Base-by-base conservation (phyloP, 305 asterid species). In the Fraxinus dipetala region DNA sequence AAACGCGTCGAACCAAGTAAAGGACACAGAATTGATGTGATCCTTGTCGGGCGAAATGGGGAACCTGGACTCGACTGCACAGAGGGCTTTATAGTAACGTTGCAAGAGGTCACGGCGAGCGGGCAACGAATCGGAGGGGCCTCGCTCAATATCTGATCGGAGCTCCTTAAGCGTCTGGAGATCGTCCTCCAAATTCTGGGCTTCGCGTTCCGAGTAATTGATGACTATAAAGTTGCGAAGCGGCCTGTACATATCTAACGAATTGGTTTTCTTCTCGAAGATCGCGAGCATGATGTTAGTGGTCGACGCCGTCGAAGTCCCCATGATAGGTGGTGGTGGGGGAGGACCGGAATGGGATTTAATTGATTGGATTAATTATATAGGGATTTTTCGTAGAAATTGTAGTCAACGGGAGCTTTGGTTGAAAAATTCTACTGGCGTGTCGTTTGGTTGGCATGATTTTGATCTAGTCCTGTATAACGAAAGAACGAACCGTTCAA, bases 1-100 rank as follows among this genome's bases (percentile, higher is more conserved):
- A 81, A 94, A 94, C 59, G 98, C 95, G 89, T 94, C 99, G 78
- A 89, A 93, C 99, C 99, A 96, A 80, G 92, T 89, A 84, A 96
- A 96, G 61, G 93, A 78, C 77, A 94, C 88, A 63, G 97, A 81
- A 87, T 90, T 91, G 86, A 94, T 88, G 48, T 96, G 99, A 86
- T 94, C 98, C 79, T 90, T 88, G 82, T 96, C 97, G 72, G 94
- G 91, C 34, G 99, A 96, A 77, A 96, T 93, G 30, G 99, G 99
- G 67, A 96, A 96, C 87, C 99, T 85, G 4, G 98, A 93, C 90
- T 96, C 99, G 74, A 93, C 96, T 40, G 98, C 94, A 85, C 97
- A 96, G n/a, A 96, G 97, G 90, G 97, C 96, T 90, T 87, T 93
- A 84, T 83, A 96, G 90, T 93, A 96, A 87, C 90, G 92, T 87